Conservation (phyloP, 2,329 filamentous ascomycete genomes). For the Ambrosiella xylebori region DNA sequence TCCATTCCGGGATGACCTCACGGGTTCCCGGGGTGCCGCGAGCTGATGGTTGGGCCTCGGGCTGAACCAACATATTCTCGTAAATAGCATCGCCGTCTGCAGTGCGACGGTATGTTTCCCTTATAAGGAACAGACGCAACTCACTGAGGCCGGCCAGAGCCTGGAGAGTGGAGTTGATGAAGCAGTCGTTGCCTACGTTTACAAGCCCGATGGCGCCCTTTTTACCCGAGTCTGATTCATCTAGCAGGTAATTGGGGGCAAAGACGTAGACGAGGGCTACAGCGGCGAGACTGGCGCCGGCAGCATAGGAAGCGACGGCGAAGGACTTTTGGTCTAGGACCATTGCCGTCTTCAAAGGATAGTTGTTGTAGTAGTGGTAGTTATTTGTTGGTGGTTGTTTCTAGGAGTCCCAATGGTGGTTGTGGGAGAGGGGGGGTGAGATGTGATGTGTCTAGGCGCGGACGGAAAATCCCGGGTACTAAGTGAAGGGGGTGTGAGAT, state of each 20-base stretch:
- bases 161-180: constrained; percentile 93
- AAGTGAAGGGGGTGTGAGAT: background rate
- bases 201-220: constrained; percentile 75
- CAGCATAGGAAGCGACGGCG: constrained; percentile 64
- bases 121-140: constrained; percentile 77
- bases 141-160: constrained; percentile 80
- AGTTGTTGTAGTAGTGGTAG: background rate
- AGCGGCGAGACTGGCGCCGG: constrained; percentile 84
- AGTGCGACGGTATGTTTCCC: constrained; percentile 69
- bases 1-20: constrained; percentile 34
- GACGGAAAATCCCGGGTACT: too few relatives aligned
- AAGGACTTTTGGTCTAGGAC: constrained; percentile 18
- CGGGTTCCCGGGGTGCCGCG: background rate
- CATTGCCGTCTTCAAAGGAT: constrained; percentile 16
- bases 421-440: too few relatives aligned
- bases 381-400: background rate
- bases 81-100: constrained; percentile 69
- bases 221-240: constrained; percentile 53
- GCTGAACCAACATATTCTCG: constrained; percentile 35
- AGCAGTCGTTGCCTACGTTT: constrained; percentile 90
- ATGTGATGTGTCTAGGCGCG: too few relatives aligned
- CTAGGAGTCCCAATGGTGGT: background rate
- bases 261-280: constrained; percentile 95
- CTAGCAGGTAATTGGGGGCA: constrained; percentile 89
- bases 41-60: constrained; percentile 19